These are phyloP conservation scores for Fomes fomentarius DNA, from an alignment of 1,284 basidiomycete species.

Conservation along the genomic window DNA sequence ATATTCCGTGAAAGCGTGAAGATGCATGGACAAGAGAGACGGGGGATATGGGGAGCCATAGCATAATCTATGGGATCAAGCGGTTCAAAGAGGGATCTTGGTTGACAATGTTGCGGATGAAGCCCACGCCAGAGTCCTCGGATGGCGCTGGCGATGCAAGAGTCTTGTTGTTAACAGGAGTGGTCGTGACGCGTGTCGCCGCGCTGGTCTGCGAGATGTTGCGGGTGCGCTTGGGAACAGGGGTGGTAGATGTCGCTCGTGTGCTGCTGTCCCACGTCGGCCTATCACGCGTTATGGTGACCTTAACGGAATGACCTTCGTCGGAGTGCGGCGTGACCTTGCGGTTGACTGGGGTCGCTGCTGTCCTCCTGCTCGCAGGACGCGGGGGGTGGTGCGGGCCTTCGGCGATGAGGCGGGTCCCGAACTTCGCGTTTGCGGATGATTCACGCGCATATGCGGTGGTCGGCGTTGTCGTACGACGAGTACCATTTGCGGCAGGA, in stretches of 20 bases:
- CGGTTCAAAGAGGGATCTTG: constrained; percentile 68
- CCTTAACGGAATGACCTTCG: constrained; percentile 61
- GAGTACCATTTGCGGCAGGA: constrained; percentile 38
- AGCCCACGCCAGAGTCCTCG: constrained; percentile 80
- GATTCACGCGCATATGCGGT: constrained; percentile 74
- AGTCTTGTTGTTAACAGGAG: constrained; percentile 45
- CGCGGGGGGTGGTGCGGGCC: constrained; percentile 52
- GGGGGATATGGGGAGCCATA: constrained; percentile 7
- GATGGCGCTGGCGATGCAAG: constrained; percentile 77
- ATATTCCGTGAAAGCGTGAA: constrained; percentile 26
- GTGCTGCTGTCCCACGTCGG: constrained; percentile 73
- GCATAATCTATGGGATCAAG: constrained; percentile 35
- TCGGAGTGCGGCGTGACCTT: constrained; percentile 55
- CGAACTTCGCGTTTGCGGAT: constrained; percentile 85
- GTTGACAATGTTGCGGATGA: constrained; percentile 78
- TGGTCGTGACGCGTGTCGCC: constrained; percentile 42
- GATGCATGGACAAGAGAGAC: constrained; percentile 20
- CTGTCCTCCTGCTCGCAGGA: constrained; percentile 65
- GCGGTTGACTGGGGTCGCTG: constrained; percentile 51
- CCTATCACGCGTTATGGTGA: constrained; percentile 59
- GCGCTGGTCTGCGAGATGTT: constrained; percentile 74
- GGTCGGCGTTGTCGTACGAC: constrained; percentile 51
- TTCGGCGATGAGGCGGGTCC: constrained; percentile 66
- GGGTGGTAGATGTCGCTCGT: constrained; percentile 43
- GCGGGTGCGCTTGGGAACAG: constrained; percentile 55